Percentiles rank a stretch among this genome's conserved stretches.
Conservation (phyloP, 805 yeast species). For the Metschnikowia colocasiae region DNA sequence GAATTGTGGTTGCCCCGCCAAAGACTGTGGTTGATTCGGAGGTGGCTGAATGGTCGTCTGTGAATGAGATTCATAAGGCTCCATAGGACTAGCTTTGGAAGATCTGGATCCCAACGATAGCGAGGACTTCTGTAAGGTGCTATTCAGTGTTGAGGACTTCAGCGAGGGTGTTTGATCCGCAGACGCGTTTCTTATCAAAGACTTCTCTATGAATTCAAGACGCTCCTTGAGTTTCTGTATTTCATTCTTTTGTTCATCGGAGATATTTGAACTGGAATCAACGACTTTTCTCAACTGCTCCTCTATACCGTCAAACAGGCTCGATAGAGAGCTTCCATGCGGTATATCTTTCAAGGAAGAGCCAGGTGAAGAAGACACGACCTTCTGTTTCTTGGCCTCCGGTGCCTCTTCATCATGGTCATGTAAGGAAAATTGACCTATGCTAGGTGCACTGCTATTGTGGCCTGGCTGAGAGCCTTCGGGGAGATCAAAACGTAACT, state of each 20-base stretch:
- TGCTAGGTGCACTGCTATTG: not conserved
- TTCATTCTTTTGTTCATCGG: conserved; percentile 11
- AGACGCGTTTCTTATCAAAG: conserved; percentile 4
- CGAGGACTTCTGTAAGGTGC: not conserved
- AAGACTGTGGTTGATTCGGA: not conserved
- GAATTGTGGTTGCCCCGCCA: not conserved
- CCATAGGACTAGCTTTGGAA: not conserved
- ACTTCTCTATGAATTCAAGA: conserved; percentile 16
- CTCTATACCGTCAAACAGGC: conserved; percentile 1
- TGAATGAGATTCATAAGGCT: not conserved
- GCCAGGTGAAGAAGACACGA: not conserved
- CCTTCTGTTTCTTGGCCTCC: not conserved
- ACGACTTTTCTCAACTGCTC: not conserved
- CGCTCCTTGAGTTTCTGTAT: conserved; percentile 17
- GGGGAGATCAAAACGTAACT: conserved; percentile 9
- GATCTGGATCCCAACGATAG: not conserved
- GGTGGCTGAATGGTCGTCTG: not conserved
- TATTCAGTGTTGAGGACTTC: not conserved
- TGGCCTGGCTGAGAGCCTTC: not conserved
- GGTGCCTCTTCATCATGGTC: not conserved
- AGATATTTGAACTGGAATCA: not conserved
- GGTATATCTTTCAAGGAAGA: not conserved
- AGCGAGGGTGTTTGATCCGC: not conserved
- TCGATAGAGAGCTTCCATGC: not conserved
- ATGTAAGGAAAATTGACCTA: conserved; percentile 3